These are phyloP conservation scores for Brassica nigra DNA, from an alignment of 345 rosid species.

Conservation along the genomic window DNA sequence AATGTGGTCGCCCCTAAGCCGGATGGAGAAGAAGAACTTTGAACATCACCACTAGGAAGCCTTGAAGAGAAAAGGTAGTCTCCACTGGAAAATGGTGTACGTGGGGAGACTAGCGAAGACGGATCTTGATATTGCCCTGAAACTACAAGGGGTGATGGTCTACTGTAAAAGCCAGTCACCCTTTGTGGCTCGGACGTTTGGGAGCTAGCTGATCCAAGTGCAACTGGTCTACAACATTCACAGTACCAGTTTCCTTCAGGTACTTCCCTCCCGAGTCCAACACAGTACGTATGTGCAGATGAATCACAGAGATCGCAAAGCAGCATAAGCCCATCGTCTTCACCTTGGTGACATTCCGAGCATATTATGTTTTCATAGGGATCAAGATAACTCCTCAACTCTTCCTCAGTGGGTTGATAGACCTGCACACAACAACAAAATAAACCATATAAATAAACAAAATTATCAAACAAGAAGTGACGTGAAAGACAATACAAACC, in stretches of 20 bases:
- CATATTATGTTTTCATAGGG: conserved; percentile 94
- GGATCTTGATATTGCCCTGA: conserved; percentile 57
- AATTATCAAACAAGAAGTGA: background rate
- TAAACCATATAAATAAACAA: background rate
- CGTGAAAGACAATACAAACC: conserved; percentile 43
- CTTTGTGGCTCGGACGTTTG: conserved; percentile 59
- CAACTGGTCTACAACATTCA: conserved; percentile 83
- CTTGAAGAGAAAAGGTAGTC: conserved; percentile 70
- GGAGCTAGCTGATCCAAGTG: conserved; percentile 73
- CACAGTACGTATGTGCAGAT: conserved; percentile 97
- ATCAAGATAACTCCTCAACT: conserved; percentile 85
- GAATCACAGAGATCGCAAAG: conserved; percentile 98
- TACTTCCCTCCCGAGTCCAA: conserved; percentile 90
- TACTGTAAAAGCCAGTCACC: conserved; percentile 49
- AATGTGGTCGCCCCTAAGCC: conserved; percentile 81
- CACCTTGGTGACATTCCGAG: conserved; percentile 90
- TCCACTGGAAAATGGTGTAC: conserved; percentile 46
- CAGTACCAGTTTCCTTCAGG: conserved; percentile 99
- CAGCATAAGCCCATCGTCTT: conserved; percentile 97
- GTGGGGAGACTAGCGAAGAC: conserved; percentile 56
- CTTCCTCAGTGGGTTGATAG: conserved; percentile 99
- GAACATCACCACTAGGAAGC: conserved; percentile 54
- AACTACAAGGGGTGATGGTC: conserved; percentile 51
- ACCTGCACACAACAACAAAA: conserved; percentile 52
- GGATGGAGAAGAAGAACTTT: conserved; percentile 57